Evolutionary conservation across 441 rosid species (phyloP).

Genomic region (Sinapis alba): DNA sequence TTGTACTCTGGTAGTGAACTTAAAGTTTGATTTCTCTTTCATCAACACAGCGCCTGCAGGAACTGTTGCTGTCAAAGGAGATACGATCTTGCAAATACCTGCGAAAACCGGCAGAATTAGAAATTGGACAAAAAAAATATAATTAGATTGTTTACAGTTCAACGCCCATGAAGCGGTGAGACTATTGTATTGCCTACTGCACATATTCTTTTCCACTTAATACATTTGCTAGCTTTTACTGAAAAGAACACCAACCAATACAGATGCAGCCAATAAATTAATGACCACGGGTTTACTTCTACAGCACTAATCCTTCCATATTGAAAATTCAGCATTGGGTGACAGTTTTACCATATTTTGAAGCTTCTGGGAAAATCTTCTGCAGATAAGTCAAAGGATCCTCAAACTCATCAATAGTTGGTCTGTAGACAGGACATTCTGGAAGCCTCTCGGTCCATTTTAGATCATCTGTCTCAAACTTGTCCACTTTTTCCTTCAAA

Average conservation of each 20-base stretch:
- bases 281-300: background rate
- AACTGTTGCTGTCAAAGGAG: slow-evolving; percentile 82
- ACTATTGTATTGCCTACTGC: background rate
- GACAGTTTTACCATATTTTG: slow-evolving; percentile 71
- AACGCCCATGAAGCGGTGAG: background rate
- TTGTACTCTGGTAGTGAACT: slow-evolving; percentile 96
- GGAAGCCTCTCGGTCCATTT: slow-evolving; percentile 92
- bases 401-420: slow-evolving; percentile 94
- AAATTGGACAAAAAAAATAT: background rate
- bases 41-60: slow-evolving; percentile 94
- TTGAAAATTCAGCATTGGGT: background rate
- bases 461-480: slow-evolving; percentile 71
- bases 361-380: slow-evolving; percentile 96
- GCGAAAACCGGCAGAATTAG: slow-evolving; percentile 16
- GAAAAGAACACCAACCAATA: background rate
- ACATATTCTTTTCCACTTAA: background rate
- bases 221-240: background rate
- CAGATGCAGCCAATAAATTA: slow-evolving; percentile 7
- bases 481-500: slow-evolving; percentile 72
- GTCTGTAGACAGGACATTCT: slow-evolving; percentile 92
- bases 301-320: background rate
- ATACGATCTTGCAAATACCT: slow-evolving; percentile 97
- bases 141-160: background rate
- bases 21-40: slow-evolving; percentile 89
- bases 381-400: slow-evolving; percentile 95